A percentile compares a stretch with the other conserved stretches of the same genome.
phyloP scores from a whole-genome alignment of 331 rosid species.

The Rosa hybrid region DNA sequence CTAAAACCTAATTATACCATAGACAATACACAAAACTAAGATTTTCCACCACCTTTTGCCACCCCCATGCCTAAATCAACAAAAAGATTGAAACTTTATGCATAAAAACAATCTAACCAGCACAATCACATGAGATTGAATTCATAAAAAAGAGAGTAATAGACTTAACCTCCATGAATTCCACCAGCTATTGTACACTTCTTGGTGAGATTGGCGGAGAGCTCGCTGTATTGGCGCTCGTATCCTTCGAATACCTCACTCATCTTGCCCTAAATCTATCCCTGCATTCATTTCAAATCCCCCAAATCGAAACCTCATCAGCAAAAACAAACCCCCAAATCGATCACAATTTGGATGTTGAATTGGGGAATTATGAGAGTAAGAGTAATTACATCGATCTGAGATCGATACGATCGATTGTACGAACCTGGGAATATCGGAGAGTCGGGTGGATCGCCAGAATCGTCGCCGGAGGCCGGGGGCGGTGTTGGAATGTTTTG shows the following conservation, averaged over 20 bases:
- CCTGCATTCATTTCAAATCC: slow-evolving; percentile 23
- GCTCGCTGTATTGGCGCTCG: slow-evolving; percentile 91
- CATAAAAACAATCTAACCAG: neutral
- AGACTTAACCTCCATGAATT: slow-evolving; percentile 70
- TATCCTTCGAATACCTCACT: slow-evolving; percentile 84
- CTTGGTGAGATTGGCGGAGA: slow-evolving; percentile 72
- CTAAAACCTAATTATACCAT: neutral
- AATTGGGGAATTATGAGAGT: neutral
- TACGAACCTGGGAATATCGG: slow-evolving; percentile 16
- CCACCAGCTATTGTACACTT: slow-evolving; percentile 67
- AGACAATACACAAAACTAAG: neutral
- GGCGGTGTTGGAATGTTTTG: neutral
- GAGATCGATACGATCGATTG: neutral
- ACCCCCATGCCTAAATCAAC: neutral
- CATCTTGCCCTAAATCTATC: slow-evolving; percentile 48
- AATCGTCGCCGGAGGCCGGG: slow-evolving; percentile 5
- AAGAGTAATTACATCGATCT: neutral
- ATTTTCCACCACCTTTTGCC: neutral
- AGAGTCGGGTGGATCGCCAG: neutral
- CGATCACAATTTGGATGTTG: neutral
- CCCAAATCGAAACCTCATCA: neutral
- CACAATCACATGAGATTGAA: neutral
- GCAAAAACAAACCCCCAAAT: neutral
- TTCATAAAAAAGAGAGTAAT: neutral
- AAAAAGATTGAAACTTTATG: neutral